Evolutionary conservation across 1,284 basidiomycete genomes (phyloP).

Genomic region (Trametes versicolor): DNA sequence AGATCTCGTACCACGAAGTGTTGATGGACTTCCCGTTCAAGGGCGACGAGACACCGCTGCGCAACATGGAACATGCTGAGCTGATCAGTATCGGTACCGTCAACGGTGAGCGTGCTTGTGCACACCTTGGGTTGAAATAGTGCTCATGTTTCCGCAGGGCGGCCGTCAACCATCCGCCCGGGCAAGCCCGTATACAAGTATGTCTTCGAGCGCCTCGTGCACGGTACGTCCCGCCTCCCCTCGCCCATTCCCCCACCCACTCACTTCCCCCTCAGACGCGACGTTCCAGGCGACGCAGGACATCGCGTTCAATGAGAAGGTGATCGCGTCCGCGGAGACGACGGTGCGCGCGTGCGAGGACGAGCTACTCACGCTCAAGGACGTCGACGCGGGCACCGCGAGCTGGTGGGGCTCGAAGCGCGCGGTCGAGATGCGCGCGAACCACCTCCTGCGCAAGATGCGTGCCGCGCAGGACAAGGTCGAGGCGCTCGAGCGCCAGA

Average conservation of each 20-base stretch:
- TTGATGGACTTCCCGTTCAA: slow-evolving; percentile 92
- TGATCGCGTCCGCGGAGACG: slow-evolving; percentile 73
- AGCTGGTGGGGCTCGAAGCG: slow-evolving; percentile 58
- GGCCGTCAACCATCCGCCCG: slow-evolving; percentile 86
- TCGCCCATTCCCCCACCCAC: background rate
- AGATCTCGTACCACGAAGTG: slow-evolving; percentile 87
- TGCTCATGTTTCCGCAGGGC: slow-evolving; percentile 57
- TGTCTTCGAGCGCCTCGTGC: slow-evolving; percentile 85
- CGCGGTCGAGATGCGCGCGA: slow-evolving; percentile 69
- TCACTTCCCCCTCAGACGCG: slow-evolving; percentile 59
- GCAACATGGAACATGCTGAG: slow-evolving; percentile 91
- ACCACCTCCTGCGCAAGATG: slow-evolving; percentile 83
- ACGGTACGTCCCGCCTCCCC: slow-evolving; percentile 57
- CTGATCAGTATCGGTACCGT: slow-evolving; percentile 83
- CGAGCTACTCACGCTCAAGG: slow-evolving; percentile 76
- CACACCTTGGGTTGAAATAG: background rate
- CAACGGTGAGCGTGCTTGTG: slow-evolving; percentile 61
- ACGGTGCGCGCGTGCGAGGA: slow-evolving; percentile 79
- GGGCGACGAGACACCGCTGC: slow-evolving; percentile 84
- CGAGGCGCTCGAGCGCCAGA: slow-evolving; percentile 74
- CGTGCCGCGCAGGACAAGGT: slow-evolving; percentile 72
- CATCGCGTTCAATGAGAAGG: slow-evolving; percentile 79
- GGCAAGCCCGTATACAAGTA: slow-evolving; percentile 92
- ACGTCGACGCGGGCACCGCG: slow-evolving; percentile 61
- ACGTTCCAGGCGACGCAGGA: slow-evolving; percentile 88